phyloP scores from a whole-genome alignment of 306 rosid genomes.

The Medicago lupulina region DNA sequence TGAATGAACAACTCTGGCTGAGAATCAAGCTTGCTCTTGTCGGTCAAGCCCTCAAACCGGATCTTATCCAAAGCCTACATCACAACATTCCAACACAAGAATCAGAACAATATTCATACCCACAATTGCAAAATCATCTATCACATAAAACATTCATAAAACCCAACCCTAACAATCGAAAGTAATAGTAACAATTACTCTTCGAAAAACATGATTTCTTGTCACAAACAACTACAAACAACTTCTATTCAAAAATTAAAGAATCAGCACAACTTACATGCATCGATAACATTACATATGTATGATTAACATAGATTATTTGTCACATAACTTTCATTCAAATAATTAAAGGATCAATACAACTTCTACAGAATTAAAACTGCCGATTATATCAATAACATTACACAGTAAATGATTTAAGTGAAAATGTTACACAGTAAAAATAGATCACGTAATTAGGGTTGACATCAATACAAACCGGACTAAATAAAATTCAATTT shows the following conservation, averaged over 20 bases:
- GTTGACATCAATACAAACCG: no score
- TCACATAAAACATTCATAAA: not conserved
- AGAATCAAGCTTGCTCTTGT: slow-evolving; percentile 91
- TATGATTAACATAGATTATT: no score
- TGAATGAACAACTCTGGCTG: slow-evolving; percentile 93
- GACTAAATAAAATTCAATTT: not conserved
- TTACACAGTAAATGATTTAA: not conserved
- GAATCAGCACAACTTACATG: no score
- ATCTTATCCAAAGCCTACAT: slow-evolving; percentile 87
- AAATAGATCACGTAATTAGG: not conserved
- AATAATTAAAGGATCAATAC: no score
- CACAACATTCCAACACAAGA: not conserved
- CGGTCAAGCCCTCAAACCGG: slow-evolving; percentile 85
- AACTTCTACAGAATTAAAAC: no score
- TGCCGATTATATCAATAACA: no score
- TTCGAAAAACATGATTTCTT: not conserved
- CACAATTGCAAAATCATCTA: not conserved
- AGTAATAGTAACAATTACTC: not conserved
- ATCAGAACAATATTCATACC: not conserved
- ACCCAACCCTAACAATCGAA: not conserved
- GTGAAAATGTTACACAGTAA: not conserved
- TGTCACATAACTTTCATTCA: no score
- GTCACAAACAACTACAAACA: no score
- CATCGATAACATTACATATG: no score
- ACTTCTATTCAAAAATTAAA: no score